Evolutionary conservation across 2,329 filamentous ascomycete genomes (phyloP), one percentile per base, ranked within the genome.

Genomic region (Apiospora saccharicola): DNA sequence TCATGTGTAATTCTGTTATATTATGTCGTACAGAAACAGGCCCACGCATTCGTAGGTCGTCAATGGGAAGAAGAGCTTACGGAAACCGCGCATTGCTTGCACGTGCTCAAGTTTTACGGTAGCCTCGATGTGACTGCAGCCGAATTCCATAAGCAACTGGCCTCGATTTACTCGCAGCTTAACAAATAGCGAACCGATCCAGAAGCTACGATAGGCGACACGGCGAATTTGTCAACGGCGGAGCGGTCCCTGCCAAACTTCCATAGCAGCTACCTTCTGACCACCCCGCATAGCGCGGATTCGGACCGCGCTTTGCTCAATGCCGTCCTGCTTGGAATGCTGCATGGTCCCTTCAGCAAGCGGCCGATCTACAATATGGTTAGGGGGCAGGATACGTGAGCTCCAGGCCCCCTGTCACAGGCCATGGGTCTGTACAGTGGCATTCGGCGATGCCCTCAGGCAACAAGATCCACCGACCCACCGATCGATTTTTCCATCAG

Each of bases 1-100:
- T 75, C 79, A 0, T 79, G 78, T 70, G 73, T 79, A 12, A 76
- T 80, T 3, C 74, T 82, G 13, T 75, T 82, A 3, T 79, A 82
- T 68, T 73, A 75, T 0, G 74, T 77, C 5, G 76, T 77, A 1
- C 81, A 82, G 69, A 79, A 78, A 51, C 78, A 80, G 61, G 71
- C 79, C 0, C 79, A 81, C 72, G 71, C 74, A 19, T 76, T 78
- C 61, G 74, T 72, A 3, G 67, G 72, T 0, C 71, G 69, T 3
- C 70, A 71, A 1, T 81, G 79, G 78, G 69, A 73, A 10, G 75
- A 74, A 10, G 80, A 82, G 69, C 68, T 81, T 24, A 70, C 75
- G 37, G 74, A 73, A 2, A 77, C 77, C 13, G 73, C 73, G n/a
- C 71, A 75, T 4, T 82, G 80, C 44, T 73, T 82, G 0, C 61